Conservation (phyloP, 768 basidiomycete species). For the Clitopilus passeckerianus region DNA sequence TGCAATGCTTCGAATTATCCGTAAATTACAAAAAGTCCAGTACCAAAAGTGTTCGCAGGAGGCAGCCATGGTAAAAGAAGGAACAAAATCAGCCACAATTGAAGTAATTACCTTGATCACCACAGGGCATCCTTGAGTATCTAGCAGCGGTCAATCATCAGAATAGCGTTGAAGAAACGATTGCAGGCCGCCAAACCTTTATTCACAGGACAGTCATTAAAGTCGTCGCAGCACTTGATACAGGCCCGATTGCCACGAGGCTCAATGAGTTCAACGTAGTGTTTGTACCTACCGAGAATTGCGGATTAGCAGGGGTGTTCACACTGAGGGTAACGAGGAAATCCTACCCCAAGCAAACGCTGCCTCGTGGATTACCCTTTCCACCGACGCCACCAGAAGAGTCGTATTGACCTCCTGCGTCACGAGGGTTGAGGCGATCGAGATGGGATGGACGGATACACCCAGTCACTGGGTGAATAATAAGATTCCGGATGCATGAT, state of each 20-base stretch:
- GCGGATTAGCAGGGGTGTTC: neutral
- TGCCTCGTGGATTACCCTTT: slow-evolving; percentile 42
- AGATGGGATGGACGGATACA: slow-evolving; percentile 39
- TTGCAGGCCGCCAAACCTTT: slow-evolving; percentile 24
- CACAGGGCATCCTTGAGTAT: slow-evolving; percentile 44
- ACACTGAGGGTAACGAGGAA: neutral
- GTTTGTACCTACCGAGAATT: slow-evolving; percentile 37
- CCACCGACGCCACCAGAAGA: slow-evolving; percentile 45
- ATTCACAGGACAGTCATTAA: slow-evolving; percentile 44
- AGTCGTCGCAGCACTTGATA: slow-evolving; percentile 53
- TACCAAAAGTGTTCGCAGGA: neutral
- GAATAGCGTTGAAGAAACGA: neutral
- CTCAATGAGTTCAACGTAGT: slow-evolving; percentile 56
- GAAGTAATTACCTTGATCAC: slow-evolving; percentile 52
- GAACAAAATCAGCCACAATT: slow-evolving; percentile 33
- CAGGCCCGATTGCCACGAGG: slow-evolving; percentile 46
- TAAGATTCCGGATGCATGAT: no score
- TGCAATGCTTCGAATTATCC: no score
- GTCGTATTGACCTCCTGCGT: slow-evolving; percentile 51
- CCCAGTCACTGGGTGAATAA: slow-evolving; percentile 35
- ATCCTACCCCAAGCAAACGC: slow-evolving; percentile 41
- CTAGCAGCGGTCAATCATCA: slow-evolving; percentile 18
- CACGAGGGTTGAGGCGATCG: slow-evolving; percentile 34
- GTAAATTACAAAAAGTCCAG: neutral
- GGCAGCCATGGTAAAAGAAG: neutral